A percentile compares a stretch with the other conserved stretches of the same genome.
Conservation (phyloP, 2,329 filamentous ascomycete species). For the Tolypocladium tropicale region DNA sequence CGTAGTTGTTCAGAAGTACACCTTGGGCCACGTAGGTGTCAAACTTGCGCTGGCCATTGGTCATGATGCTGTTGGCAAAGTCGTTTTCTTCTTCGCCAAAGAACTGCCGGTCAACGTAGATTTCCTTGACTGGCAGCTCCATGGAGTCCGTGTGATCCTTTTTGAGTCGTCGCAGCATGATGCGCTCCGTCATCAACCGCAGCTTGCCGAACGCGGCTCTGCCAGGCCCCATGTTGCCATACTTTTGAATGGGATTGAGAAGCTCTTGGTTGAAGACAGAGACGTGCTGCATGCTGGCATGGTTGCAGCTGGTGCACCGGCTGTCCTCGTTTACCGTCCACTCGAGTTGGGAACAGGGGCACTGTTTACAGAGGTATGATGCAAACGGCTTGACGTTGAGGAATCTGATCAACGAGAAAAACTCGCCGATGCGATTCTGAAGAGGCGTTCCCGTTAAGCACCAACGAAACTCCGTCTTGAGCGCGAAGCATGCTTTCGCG, state of each 20-base stretch:
- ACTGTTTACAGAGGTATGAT: constrained; percentile 87
- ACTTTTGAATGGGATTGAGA: constrained; percentile 67
- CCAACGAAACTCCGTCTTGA: constrained; percentile 86
- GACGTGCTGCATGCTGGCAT: constrained; percentile 32
- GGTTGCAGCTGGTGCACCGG: constrained; percentile 55
- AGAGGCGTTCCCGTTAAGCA: constrained; percentile 91
- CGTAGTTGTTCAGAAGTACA: constrained; percentile 93
- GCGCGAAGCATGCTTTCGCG: constrained; percentile 87
- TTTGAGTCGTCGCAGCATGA: constrained; percentile 95
- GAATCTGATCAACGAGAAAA: constrained; percentile 90
- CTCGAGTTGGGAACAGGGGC: constrained; percentile 68
- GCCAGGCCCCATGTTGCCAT: constrained; percentile 51
- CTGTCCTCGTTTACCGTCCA: constrained; percentile 70
- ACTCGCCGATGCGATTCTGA: constrained; percentile 94
- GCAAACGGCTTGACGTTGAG: constrained; percentile 82
- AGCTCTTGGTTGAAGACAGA: constrained; percentile 87
- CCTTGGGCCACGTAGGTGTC: constrained; percentile 92
- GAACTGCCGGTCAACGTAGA: constrained; percentile 87
- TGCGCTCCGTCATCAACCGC: constrained; percentile 77
- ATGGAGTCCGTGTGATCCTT: constrained; percentile 87
- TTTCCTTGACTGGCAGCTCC: constrained; percentile 92
- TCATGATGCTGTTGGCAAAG: constrained; percentile 94
- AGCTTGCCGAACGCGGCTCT: constrained; percentile 68
- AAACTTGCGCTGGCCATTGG: constrained; percentile 76
- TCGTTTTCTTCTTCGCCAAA: constrained; percentile 95